These are phyloP conservation scores for Syzygium malaccense DNA, from an alignment of 441 rosid genomes.

Conservation along the genomic window DNA sequence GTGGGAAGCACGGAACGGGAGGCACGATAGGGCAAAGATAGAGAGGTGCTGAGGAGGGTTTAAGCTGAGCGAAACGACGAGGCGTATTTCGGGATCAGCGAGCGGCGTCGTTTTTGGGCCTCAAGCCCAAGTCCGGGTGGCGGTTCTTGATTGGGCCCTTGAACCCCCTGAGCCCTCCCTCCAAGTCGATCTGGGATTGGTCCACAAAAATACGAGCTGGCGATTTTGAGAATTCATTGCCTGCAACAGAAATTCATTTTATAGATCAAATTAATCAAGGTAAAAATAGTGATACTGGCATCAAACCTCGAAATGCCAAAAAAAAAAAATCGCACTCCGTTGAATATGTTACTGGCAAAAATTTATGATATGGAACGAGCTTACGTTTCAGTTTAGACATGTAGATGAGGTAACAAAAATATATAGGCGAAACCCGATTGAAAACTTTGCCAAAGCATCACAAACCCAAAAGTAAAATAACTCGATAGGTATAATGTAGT, in stretches of 20 bases:
- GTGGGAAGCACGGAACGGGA: not conserved
- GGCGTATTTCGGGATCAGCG: not conserved
- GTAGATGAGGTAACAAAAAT: not conserved
- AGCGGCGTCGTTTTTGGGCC: not conserved
- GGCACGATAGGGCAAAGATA: not conserved
- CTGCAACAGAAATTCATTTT: not conserved
- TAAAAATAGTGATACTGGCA: not conserved
- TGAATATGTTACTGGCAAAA: not conserved
- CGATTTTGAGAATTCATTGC: not conserved
- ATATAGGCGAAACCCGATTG: not conserved
- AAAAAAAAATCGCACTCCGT: not conserved
- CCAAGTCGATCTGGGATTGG: not conserved
- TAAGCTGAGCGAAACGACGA: not conserved
- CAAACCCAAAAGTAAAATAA: not conserved
- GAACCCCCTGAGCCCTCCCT: not conserved
- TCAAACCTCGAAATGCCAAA: not conserved
- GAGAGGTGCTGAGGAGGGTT: not conserved
- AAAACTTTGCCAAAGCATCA: not conserved
- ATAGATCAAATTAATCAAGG: not conserved
- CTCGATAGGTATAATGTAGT: accelerated
- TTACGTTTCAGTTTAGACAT: not conserved
- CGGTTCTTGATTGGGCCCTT: not conserved
- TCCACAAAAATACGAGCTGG: not conserved
- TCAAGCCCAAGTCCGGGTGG: not conserved
- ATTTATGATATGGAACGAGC: not conserved